Base-by-base conservation (phyloP, 2,329 filamentous ascomycete genomes). In the Aspergillus jensenii region DNA sequence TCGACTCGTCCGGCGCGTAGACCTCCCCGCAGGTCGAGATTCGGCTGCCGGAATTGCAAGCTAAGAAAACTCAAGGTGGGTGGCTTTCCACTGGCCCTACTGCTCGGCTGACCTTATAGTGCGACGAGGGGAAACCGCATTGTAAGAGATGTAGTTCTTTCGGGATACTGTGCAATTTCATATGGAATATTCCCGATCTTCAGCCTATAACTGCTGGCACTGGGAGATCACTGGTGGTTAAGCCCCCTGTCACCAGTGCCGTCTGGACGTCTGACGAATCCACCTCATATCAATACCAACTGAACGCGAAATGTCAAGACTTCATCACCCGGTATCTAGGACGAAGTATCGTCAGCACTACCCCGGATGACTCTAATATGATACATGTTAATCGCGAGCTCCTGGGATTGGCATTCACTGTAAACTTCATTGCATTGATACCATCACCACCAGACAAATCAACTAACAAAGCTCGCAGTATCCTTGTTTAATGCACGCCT, bases 11-110 rank as follows among this genome's bases (percentile, higher is more conserved):
- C 25, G 40, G 21, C 53, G 31, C 17, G 37, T 19, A 60, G n/a
- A 14, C 39, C 51, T 48, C 23, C 1, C 39, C 64, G 69, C 33
- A 75, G 78, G 56, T 81, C 79, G 15, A 74, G 78, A 66, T 73
- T 70, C 59, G 80, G 81, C 35, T 83, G 81, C 53, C 75, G 78
- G 11, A 82, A 82, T 62, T 83, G 81, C 68, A 82, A 82, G 65
- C 73, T 82, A 4, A 65, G 81, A 58, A 81, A 81, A 61, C 59
- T 82, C 54, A 82, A 81, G 72, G 80, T 80, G 23, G 3, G 68
- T 59, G 35, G 35, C 35, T n/a, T 5, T 37, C 5, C n/a, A 37
- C 12, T 37, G 2, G 27, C 1, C 9, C 35, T 37, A n/a, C 5
- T 50, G 17, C 48, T 48, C 58, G n/a, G 44, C 59, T 65, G 27